A percentile compares a stretch with the other conserved stretches of the same genome.
phyloP scores from a whole-genome alignment of 2,329 filamentous ascomycete genomes.

The Tolypocladium inflatum region DNA sequence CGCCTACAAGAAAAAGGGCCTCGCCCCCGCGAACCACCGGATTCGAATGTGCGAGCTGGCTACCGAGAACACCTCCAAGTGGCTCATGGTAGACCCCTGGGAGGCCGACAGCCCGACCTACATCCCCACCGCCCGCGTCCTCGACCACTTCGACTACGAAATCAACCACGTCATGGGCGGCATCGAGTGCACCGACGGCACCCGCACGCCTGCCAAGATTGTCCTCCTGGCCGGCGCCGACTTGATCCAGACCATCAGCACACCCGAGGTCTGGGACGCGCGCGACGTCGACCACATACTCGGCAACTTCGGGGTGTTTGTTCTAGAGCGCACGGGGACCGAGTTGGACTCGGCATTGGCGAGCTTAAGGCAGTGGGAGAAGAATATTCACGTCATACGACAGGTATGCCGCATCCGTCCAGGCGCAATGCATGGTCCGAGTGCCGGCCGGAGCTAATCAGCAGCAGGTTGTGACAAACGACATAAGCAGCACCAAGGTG shows the following conservation, averaged over 20 bases:
- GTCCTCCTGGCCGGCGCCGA: constrained; percentile 74
- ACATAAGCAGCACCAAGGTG: constrained; percentile 76
- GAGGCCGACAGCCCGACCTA: constrained; percentile 77
- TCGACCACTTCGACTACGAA: constrained; percentile 87
- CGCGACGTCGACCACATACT: constrained; percentile 84
- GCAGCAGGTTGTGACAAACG: constrained; percentile 57
- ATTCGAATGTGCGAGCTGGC: constrained; percentile 75
- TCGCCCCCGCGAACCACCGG: constrained; percentile 27
- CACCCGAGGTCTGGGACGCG: constrained; percentile 69
- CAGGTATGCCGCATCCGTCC: constrained; percentile 17
- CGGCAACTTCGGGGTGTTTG: constrained; percentile 72
- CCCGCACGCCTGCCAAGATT: constrained; percentile 59
- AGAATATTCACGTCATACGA: constrained; percentile 80
- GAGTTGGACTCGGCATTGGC: constrained; percentile 81
- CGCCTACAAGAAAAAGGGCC: constrained; percentile 26
- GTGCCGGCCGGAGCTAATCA: background rate
- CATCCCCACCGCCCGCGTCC: constrained; percentile 76
- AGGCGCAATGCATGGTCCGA: background rate
- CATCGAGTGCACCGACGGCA: constrained; percentile 58
- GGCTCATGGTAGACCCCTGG: constrained; percentile 80
- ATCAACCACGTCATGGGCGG: constrained; percentile 74
- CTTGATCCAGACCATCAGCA: constrained; percentile 64
- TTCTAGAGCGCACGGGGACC: constrained; percentile 80
- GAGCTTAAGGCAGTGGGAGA: constrained; percentile 71
- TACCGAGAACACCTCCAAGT: constrained; percentile 61